Conservation (phyloP, 768 basidiomycete genomes). For the Phallus indusiatus region DNA sequence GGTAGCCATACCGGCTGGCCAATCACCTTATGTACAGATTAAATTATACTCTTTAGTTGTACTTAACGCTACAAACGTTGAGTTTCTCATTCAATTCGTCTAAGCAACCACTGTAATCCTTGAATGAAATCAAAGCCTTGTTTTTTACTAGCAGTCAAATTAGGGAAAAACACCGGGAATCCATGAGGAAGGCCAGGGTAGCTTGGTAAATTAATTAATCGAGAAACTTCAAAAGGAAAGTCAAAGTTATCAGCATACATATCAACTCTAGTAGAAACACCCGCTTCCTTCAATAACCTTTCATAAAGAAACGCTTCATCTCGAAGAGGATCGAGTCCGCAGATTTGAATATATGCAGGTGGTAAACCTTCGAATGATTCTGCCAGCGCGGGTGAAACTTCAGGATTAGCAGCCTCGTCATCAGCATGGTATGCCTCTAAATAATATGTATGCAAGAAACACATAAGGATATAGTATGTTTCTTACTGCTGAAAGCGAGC, state of each 20-base stretch:
- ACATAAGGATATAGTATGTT: background rate
- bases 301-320: slow-evolving; percentile 22
- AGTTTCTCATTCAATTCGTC: background rate
- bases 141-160: background rate
- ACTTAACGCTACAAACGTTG: too few relatives aligned
- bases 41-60: too few relatives aligned
- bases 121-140: background rate
- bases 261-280: slow-evolving; percentile 16
- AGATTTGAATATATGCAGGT: slow-evolving; percentile 18
- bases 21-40: too few relatives aligned
- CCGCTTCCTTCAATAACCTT: slow-evolving; percentile 15
- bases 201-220: background rate
- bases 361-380: slow-evolving; percentile 16
- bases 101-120: background rate
- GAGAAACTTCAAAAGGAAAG: background rate
- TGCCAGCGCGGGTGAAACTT: slow-evolving; percentile 15
- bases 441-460: background rate
- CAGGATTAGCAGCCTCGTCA: background rate
- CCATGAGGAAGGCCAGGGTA: slow-evolving; percentile 3
- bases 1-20: background rate
- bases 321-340: slow-evolving; percentile 18
- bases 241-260: slow-evolving; percentile 10
- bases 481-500: slow-evolving; percentile 1
- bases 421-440: background rate
- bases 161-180: background rate